Evolutionary conservation across 2,329 filamentous ascomycete genomes (phyloP).

Genomic region (Ceratocystis albifundus): DNA sequence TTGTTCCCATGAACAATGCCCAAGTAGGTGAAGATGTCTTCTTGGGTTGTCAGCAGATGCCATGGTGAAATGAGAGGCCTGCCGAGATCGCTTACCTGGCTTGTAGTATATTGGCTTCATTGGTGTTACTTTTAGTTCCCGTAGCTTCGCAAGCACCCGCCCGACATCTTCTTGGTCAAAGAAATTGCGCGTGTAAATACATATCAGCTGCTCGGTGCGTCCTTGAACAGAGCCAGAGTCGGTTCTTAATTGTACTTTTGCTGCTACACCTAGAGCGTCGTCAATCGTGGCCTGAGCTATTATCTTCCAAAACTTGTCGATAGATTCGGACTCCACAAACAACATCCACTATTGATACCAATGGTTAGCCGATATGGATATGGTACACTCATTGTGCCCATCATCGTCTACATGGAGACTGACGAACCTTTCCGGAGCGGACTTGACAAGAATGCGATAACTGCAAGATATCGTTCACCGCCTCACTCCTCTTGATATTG

Average conservation of each 20-base stretch:
- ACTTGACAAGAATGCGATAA: slow-evolving; percentile 50
- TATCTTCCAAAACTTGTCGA: slow-evolving; percentile 53
- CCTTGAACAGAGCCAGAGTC: slow-evolving; percentile 34
- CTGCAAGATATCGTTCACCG: slow-evolving; percentile 45
- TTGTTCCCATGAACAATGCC: slow-evolving; percentile 49
- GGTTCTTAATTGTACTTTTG: slow-evolving; percentile 55
- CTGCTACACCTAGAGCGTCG: slow-evolving; percentile 57
- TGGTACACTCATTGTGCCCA: not conserved
- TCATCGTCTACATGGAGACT: not conserved
- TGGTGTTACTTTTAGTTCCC: slow-evolving; percentile 49
- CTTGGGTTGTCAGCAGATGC: slow-evolving; percentile 31
- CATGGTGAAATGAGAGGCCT: not conserved
- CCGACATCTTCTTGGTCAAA: slow-evolving; percentile 55
- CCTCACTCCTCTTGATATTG: slow-evolving; percentile 38
- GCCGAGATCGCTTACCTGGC: slow-evolving; percentile 40
- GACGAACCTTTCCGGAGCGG: slow-evolving; percentile 52
- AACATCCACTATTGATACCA: slow-evolving; percentile 55
- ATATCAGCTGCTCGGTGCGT: slow-evolving; percentile 49
- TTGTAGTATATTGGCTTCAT: slow-evolving; percentile 62
- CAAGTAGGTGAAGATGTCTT: slow-evolving; percentile 61
- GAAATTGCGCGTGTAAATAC: slow-evolving; percentile 69
- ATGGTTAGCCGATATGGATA: not conserved
- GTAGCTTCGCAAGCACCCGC: slow-evolving; percentile 52
- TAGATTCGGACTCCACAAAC: slow-evolving; percentile 43
- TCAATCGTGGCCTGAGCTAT: slow-evolving; percentile 56